Evolutionary conservation across 768 basidiomycete species (phyloP).

Genomic region (Hysterangium stoloniferum): DNA sequence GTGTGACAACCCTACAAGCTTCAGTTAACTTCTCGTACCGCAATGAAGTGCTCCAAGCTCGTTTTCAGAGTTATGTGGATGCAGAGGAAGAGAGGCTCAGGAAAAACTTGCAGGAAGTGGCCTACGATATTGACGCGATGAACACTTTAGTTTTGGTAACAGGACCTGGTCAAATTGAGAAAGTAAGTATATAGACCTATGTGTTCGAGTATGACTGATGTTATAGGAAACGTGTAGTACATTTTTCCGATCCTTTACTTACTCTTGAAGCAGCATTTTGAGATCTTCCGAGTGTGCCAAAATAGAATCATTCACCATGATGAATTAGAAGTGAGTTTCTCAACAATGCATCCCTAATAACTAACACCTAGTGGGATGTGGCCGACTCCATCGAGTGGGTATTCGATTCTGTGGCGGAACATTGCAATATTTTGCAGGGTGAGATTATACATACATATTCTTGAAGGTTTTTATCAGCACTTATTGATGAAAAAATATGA

Average conservation of each 20-base stretch:
- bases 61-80: constrained; percentile 15
- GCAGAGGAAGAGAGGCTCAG: constrained; percentile 20
- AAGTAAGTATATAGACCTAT: constrained; percentile 14
- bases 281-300: constrained; percentile 18
- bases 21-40: not conserved
- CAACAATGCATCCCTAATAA: not conserved
- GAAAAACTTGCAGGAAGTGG: constrained; percentile 18
- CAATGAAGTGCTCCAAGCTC: not conserved
- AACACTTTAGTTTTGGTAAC: constrained; percentile 23
- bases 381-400: constrained; percentile 1
- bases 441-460: not conserved
- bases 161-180: constrained; percentile 22
- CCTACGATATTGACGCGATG: constrained; percentile 21
- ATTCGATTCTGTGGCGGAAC: constrained; percentile 15
- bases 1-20: not conserved
- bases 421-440: constrained; percentile 19
- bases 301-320: constrained; percentile 22
- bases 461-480: not conserved
- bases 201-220: not conserved
- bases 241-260: constrained; percentile 14
- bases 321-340: constrained; percentile 15
- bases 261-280: constrained; percentile 14
- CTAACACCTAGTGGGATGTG: not conserved
- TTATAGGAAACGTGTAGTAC: too few species aligned
- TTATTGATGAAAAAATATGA: not conserved